Conservation (phyloP, 2,329 filamentous ascomycete genomes). For the Orbilia quercus region DNA sequence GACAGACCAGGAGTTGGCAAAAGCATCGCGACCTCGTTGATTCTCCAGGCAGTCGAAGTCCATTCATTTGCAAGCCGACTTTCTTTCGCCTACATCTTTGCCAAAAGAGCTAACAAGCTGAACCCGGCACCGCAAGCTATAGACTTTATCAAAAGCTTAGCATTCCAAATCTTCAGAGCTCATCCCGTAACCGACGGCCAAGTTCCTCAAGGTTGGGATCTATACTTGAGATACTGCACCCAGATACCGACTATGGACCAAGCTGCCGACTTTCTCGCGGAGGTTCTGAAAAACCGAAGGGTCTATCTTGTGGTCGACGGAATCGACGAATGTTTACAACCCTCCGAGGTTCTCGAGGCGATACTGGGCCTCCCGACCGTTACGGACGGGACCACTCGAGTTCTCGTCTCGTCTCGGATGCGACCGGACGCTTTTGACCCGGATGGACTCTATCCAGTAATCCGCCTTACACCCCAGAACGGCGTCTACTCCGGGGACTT, state of each 20-base stretch:
- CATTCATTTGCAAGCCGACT: conserved; percentile 27
- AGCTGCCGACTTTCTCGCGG: conserved; percentile 46
- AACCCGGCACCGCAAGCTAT: conserved; percentile 50
- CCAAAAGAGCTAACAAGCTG: conserved; percentile 53
- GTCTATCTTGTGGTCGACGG: conserved; percentile 51
- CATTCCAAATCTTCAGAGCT: conserved; percentile 45
- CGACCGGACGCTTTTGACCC: conserved; percentile 54
- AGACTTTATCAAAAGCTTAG: conserved; percentile 53
- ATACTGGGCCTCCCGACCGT: conserved; percentile 50
- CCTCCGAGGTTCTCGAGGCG: conserved; percentile 51
- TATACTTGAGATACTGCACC: conserved; percentile 28
- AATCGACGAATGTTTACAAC: conserved; percentile 51
- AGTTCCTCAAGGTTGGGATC: conserved; percentile 38
- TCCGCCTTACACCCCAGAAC: conserved; percentile 40
- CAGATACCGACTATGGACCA: conserved; percentile 48
- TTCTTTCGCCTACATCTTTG: conserved; percentile 49
- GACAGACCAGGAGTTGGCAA: conserved; percentile 53
- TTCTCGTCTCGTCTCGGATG: conserved; percentile 54
- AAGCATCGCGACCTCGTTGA: conserved; percentile 46
- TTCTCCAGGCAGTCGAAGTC: conserved; percentile 50
- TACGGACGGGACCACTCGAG: conserved; percentile 36
- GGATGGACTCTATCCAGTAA: conserved; percentile 49
- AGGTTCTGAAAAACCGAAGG: conserved; percentile 46
- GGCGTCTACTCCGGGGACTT: conserved; percentile 52
- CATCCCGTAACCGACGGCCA: conserved; percentile 15